Evolutionary conservation across 1,139 yeast species (phyloP).

Genomic region (Saccharomyces pastorianus): DNA sequence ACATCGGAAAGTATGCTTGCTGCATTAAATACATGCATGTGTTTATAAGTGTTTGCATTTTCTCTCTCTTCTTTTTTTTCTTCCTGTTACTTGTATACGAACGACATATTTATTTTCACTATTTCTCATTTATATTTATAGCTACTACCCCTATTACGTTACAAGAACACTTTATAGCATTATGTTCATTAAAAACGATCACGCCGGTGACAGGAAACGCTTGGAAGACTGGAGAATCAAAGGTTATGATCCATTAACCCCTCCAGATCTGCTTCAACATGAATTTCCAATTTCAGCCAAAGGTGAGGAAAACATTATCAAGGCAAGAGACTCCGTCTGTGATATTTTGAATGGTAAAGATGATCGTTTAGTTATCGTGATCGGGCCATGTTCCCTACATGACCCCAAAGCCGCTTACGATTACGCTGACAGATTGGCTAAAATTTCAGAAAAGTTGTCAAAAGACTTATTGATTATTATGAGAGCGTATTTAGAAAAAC

Average conservation of each 20-base stretch:
- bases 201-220: constrained; percentile 74
- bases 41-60: neutral
- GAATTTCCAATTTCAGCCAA: constrained; percentile 66
- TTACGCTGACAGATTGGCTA: constrained; percentile 61
- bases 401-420: constrained; percentile 91
- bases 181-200: constrained; percentile 79
- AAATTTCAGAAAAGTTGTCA: constrained; percentile 53
- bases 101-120: neutral
- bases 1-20: neutral
- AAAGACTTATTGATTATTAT: constrained; percentile 78
- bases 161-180: constrained; percentile 7
- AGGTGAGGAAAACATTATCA: constrained; percentile 53
- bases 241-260: constrained; percentile 91
- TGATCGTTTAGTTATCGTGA: constrained; percentile 72
- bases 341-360: constrained; percentile 66
- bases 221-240: constrained; percentile 89
- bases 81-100: neutral
- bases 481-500: constrained; percentile 97
- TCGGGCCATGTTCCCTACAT: constrained; percentile 96
- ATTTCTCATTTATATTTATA: neutral
- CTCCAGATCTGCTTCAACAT: constrained; percentile 90
- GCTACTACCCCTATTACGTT: neutral
- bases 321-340: constrained; percentile 71
- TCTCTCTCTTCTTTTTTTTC: neutral
- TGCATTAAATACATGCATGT: neutral